Evolutionary conservation across 495 filamentous ascomycete genomes (phyloP), one percentile per base, ranked within the genome.

Genomic region (Pseudevernia furfuracea): DNA sequence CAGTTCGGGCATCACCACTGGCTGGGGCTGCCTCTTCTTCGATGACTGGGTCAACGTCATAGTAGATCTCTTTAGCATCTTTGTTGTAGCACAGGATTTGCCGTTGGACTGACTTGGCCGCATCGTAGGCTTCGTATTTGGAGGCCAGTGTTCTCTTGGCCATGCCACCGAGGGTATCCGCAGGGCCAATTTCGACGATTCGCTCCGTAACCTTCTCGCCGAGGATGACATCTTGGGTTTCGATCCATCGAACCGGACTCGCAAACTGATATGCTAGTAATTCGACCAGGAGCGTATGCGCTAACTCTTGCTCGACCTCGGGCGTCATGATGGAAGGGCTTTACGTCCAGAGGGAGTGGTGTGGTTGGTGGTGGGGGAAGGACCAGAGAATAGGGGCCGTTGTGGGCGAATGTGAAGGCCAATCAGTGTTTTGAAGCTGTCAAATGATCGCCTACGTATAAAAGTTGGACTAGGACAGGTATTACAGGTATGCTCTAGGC

Each of bases 11-110:
- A 17, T 82, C 70, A 36, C 78, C 71, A 61, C 81, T 76, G 30
- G 80, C 71, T 28, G 82, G 68, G 37, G 86, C 73, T 67, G 86
- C 87, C 30, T 86, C 82, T 77, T 97, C 92, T 52, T 98, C 94
- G 71, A 96, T 92, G 17, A 94, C 82, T 1, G 95, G 95, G 72
- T 98, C 94, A 46, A 96, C 91, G 74, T 96, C 92, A 75, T 99
- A 99, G 80, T 99, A 99, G 68, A 99, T 99, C 74, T 97, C 94
- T 74, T 96, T 97, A 14, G 92, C 90, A 73, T 99, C 94, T 76
- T 99, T 99, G 77, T 95, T 97, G 81, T 97, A 99, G 81, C 94
- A 97, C 48, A 97, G 85, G 75, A 99, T 97, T 76, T 97, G 92
- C 69, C 94, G 85, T 74, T 97, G 92, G 23, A 96, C 85, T 0